These are phyloP conservation scores for Colletotrichum lini DNA, from an alignment of 2,329 filamentous ascomycete genomes.

Conservation along the genomic window DNA sequence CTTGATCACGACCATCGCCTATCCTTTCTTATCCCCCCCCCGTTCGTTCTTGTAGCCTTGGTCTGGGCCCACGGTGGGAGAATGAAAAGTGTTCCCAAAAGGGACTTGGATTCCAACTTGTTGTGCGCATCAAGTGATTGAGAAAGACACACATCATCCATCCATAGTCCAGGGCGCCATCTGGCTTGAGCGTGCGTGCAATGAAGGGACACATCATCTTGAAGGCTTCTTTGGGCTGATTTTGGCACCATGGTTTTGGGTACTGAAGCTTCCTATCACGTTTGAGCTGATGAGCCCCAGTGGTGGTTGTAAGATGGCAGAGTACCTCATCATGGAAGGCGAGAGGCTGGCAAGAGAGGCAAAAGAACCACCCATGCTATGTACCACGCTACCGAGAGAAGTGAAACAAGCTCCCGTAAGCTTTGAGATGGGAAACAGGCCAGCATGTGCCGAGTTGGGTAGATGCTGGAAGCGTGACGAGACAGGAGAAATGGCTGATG, in stretches of 20 bases:
- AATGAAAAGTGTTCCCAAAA: conserved; percentile 11
- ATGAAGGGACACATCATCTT: conserved; percentile 3
- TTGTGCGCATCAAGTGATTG: conserved; percentile 28
- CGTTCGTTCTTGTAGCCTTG: conserved; percentile 23
- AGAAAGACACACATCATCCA: conserved; percentile 18
- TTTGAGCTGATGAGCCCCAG: conserved; percentile 11
- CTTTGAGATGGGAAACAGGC: conserved; percentile 32
- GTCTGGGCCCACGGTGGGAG: conserved; percentile 19
- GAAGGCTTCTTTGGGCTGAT: conserved; percentile 6
- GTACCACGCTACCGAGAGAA: conserved; percentile 16
- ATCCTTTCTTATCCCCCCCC: conserved; percentile 5
- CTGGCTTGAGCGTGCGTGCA: background rate
- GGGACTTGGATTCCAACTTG: conserved; percentile 1
- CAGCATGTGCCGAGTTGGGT: conserved; percentile 19
- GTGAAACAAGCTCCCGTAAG: conserved; percentile 35
- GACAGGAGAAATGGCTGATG: conserved; percentile 28
- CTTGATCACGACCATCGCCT: conserved; percentile 15
- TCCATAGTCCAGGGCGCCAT: background rate
- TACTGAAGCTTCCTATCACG: conserved; percentile 15
- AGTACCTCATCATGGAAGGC: conserved; percentile 29
- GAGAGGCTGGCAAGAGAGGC: conserved; percentile 7
- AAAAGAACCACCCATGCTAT: conserved; percentile 8
- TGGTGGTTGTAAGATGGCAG: conserved; percentile 17
- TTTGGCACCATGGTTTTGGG: background rate
- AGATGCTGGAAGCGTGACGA: conserved; percentile 34